A percentile compares a stretch with the other conserved stretches of the same genome.
Conservation (phyloP, 164 flowering plant genomes). For the Santalum album region DNA sequence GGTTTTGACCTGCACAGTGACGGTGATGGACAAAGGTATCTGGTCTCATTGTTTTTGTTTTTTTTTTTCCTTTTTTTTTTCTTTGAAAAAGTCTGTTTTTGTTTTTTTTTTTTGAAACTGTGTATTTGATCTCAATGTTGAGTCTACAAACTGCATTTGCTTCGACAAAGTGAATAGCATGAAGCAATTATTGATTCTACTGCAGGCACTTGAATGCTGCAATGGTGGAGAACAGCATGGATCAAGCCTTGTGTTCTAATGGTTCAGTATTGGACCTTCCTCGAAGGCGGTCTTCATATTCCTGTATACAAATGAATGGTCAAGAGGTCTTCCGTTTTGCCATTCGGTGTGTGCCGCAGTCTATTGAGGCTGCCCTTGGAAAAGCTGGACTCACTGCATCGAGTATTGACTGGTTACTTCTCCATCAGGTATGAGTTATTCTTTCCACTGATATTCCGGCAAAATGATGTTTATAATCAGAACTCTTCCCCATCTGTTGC, state of each 20-base stretch:
- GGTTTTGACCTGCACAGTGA: constrained; percentile 84
- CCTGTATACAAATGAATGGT: constrained; percentile 88
- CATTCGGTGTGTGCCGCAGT: constrained; percentile 69
- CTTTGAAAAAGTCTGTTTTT: too few relatives aligned
- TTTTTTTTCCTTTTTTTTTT: too few relatives aligned
- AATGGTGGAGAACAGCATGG: constrained; percentile 27
- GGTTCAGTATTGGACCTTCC: constrained; percentile 51
- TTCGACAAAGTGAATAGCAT: not conserved
- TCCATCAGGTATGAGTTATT: constrained; percentile 73
- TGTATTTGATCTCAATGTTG: not conserved
- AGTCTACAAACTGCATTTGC: not conserved
- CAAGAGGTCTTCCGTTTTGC: constrained; percentile 95
- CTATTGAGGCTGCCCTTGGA: constrained; percentile 61
- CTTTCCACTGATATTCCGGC: not conserved
- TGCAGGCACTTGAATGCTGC: constrained; percentile 73
- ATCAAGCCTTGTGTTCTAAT: constrained; percentile 38
- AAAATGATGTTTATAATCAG: too few relatives aligned
- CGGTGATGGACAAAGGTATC: constrained; percentile 87
- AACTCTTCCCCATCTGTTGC: too few relatives aligned
- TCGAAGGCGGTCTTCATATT: constrained; percentile 47
- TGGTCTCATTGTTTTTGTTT: too few relatives aligned
- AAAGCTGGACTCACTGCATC: constrained; percentile 62
- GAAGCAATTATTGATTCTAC: constrained; percentile 1
- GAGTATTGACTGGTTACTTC: constrained; percentile 80
- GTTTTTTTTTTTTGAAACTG: too few relatives aligned